Evolutionary conservation across 371 early-diverging fungal species (phyloP).

Genomic region (Batkoa obscura): DNA sequence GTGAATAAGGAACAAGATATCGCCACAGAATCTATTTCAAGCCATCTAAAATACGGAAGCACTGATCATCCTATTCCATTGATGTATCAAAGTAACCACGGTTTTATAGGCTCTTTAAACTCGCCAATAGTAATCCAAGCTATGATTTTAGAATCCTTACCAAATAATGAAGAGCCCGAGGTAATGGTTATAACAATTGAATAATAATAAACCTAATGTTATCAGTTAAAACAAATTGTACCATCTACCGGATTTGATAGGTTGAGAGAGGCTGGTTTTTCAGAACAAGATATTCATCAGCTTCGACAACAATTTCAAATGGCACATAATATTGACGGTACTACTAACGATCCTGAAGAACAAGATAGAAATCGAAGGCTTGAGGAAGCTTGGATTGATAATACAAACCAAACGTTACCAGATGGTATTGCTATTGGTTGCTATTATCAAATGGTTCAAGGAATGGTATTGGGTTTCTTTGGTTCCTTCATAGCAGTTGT

Average conservation of each 20-base stretch:
- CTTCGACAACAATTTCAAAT: conserved; percentile 34
- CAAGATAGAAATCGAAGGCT: conserved; percentile 22
- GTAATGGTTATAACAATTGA: too few relatives aligned
- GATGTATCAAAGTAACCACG: too few relatives aligned
- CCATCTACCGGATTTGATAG: conserved; percentile 37
- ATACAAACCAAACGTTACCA: conserved; percentile 28
- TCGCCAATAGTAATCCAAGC: too few relatives aligned
- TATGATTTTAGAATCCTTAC: too few relatives aligned
- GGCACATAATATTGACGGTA: background rate
- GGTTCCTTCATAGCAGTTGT: conserved; percentile 38
- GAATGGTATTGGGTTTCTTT: conserved; percentile 44
- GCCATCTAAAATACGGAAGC: too few relatives aligned
- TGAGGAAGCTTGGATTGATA: conserved; percentile 58
- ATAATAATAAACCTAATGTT: too few relatives aligned
- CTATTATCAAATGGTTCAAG: conserved; percentile 38
- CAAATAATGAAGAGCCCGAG: too few relatives aligned
- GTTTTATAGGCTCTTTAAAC: too few relatives aligned
- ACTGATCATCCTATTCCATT: too few relatives aligned
- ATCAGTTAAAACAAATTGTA: background rate
- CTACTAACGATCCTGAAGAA: conserved; percentile 11
- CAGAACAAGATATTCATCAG: conserved; percentile 39
- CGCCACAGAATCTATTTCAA: too few relatives aligned
- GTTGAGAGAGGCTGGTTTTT: conserved; percentile 43
- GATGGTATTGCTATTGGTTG: conserved; percentile 36
- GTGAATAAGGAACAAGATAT: too few relatives aligned